Base-by-base conservation (phyloP, 495 filamentous ascomycete genomes). In the Podospora anserina region DNA sequence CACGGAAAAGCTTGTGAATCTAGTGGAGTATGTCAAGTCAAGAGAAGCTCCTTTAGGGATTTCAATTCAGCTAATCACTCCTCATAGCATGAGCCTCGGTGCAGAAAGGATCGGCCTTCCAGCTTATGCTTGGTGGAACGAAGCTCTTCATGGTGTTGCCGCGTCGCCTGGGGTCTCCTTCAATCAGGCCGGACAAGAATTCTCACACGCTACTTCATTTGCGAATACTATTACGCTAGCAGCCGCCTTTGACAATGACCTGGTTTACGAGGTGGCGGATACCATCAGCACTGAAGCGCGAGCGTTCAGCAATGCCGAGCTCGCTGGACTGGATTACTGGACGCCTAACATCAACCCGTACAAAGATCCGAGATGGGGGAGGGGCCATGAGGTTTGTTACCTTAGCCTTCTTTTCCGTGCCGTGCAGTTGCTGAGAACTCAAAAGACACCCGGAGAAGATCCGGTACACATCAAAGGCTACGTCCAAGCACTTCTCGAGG, bases 321-420 rank as follows among this genome's bases (percentile, higher is more conserved):
- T 81, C 19, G 82, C 82, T 55, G 86, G 87, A 0, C 74, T 91
- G 6, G 85, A 91, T 70, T 86, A 80, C 64, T 92, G 88, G 79
- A 85, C 89, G 0, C 89, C 89, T 0, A 89, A 91, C 70, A 88
- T 91, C 77, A 92, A 92, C 73, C 81, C 85, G 1, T 91, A 88
- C 79, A 75, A 75, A 39, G 81, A 83, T 56, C 83, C 83, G 4
- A 73, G 79, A 65, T 82, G 82, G 79, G 82, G 82, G 1, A 70
- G 82, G 3, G 76, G 61, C 6, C 61, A 63, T 49, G 61, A 63
- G 27, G 59, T 61, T 20, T 18, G 59, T 34, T 13, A 13, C 13
- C 39, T 16, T 39, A 5, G 34, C 11, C 34, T 49, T 49, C 9
- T 49, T 49, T 49, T 49, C 0, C 5, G 7, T 49, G 9, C 39